Evolutionary conservation across 306 rosid species (phyloP).

Genomic region (Mimosa bimucronata): DNA sequence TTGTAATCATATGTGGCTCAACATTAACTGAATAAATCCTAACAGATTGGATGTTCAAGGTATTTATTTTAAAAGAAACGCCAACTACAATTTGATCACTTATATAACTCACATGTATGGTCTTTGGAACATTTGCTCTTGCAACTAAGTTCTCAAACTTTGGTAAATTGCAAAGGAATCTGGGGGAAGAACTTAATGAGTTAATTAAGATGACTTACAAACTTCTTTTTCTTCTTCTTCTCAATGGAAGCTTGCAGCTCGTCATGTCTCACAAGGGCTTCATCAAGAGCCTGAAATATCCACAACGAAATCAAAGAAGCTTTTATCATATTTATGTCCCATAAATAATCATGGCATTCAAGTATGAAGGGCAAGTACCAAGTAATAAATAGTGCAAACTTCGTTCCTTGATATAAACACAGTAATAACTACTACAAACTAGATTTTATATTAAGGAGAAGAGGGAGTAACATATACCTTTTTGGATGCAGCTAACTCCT

Average conservation of each 20-base stretch:
- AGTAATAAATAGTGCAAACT: too few relatives aligned
- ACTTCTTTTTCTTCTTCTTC: constrained; percentile 68
- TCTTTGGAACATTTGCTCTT: too few relatives aligned
- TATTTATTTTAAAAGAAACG: background rate
- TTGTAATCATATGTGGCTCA: background rate
- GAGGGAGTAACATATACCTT: constrained; percentile 52
- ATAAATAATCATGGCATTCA: background rate
- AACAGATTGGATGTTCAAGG: background rate
- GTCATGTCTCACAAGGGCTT: constrained; percentile 51
- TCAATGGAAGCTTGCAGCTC: constrained; percentile 64
- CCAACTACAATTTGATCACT: background rate
- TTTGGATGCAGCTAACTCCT: constrained; percentile 62
- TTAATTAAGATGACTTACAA: constrained; percentile 56
- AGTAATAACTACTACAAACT: too few relatives aligned
- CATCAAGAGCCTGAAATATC: constrained; percentile 67
- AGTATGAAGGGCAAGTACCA: background rate
- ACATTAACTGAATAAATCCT: too few relatives aligned
- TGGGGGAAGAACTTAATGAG: background rate
- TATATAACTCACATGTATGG: too few relatives aligned
- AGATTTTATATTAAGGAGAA: too few relatives aligned
- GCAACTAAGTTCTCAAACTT: too few relatives aligned
- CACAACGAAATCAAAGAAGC: background rate
- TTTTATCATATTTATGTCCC: background rate
- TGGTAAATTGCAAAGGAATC: background rate
- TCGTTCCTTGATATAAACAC: too few relatives aligned